Conservation (phyloP, 148 eudicot species). For the Chenopodium album region DNA sequence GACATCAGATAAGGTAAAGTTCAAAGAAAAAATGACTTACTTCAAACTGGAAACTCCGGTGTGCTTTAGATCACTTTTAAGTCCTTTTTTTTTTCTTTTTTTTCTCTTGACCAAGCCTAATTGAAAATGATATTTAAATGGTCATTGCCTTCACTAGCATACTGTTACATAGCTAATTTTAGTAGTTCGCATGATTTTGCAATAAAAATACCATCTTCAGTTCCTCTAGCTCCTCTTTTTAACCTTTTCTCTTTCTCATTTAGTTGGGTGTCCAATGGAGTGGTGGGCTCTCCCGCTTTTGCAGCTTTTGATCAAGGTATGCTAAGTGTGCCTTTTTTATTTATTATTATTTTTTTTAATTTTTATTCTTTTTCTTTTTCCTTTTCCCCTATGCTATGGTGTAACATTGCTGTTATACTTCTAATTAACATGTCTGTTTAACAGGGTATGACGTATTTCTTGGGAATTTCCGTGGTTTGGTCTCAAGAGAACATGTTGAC, state of each 20-base stretch:
- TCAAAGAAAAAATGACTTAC: no score
- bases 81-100: neutral
- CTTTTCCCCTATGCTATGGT: neutral
- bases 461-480: constrained; percentile 91
- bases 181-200: neutral
- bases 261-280: constrained; percentile 96
- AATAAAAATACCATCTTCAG: neutral
- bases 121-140: neutral
- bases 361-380: neutral
- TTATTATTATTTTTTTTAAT: no score
- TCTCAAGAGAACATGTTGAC: constrained; percentile 86
- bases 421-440: neutral
- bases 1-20: no score
- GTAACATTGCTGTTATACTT: neutral
- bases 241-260: neutral
- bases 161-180: neutral
- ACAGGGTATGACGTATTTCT: constrained; percentile 95
- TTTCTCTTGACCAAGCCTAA: neutral
- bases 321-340: neutral
- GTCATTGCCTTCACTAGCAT: neutral
- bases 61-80: neutral
- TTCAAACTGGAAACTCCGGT: neutral
- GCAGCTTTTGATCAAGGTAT: constrained; percentile 99
- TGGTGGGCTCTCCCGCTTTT: constrained; percentile 98
- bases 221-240: neutral